Evolutionary conservation across 2,329 filamentous ascomycete species (phyloP), one percentile per base, ranked within the genome.

Genomic region (Hymenoscyphus infarciens): DNA sequence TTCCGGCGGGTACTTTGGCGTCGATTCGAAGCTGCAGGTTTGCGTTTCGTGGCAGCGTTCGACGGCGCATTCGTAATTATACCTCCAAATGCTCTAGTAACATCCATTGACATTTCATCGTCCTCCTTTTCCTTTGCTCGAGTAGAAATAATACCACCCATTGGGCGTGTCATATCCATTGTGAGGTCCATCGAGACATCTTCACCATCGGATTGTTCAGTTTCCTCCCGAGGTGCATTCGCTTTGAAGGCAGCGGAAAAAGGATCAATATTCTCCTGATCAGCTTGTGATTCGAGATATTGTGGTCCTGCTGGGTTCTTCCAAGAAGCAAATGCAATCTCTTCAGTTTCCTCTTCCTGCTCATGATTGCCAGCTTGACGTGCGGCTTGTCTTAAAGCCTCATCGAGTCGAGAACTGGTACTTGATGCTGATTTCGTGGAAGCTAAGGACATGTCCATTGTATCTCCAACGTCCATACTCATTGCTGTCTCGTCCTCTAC

Each of bases 51-150:
- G 27, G 31, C 16, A 25, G 64, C 15, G 10, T 52, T 55, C n/a
- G 59, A 59, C 33, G 61, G 22, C 33, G 66, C 64, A 52, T 67
- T 70, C 35, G 69, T 63, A 22, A 97, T 76, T 60, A 98, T 97
- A 2, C 88, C 85, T 8, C 94, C 94, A 60, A 96, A 81, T 8
- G 86, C 91, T 61, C 85, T 86, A 1, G 94, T 97, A 7, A 97
- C 91, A 70, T 98, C 94, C 94, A 98, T 97, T 25, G 91, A 95
- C 81, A 96, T 87, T 45, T 82, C 80, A 27, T 80, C 72, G 59
- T 80, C 76, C 63, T 75, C 74, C 29, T 65, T 64, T 61, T 66
- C 55, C 10, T 49, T 49, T 22, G 42, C 3, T 61, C 67, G 61
- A 29, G 61, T 61, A 27, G 71, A 65, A 52, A 76, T 62, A 53